Percentiles rank a stretch among this genome's conserved stretches.
Conservation (phyloP, 1,284 basidiomycete genomes). For the Ustilago trichophora region DNA sequence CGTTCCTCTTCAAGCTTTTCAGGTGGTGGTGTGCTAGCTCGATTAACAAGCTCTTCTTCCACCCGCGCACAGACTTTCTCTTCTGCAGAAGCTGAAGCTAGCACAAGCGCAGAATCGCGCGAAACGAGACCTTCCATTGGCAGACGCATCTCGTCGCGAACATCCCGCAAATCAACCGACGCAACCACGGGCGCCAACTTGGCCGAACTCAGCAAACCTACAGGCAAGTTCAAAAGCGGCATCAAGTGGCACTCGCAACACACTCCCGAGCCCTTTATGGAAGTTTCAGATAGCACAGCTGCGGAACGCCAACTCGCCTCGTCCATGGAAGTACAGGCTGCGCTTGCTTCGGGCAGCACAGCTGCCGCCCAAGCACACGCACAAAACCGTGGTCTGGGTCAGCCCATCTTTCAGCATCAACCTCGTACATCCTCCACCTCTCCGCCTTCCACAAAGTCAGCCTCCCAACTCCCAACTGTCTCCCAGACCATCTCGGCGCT, state of each 20-base stretch:
- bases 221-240: constrained; percentile 53
- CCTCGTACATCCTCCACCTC: neutral
- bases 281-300: constrained; percentile 20
- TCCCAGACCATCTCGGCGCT: constrained; percentile 36
- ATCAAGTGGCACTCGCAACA: constrained; percentile 42
- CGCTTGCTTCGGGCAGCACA: constrained; percentile 42
- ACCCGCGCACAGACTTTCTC: constrained; percentile 1
- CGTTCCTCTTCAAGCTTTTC: constrained; percentile 19
- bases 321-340: constrained; percentile 5
- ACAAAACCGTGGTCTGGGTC: constrained; percentile 21
- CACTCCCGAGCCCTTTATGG: constrained; percentile 49
- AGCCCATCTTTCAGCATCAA: constrained; percentile 29
- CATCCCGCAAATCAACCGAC: constrained; percentile 21
- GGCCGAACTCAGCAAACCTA: constrained; percentile 43
- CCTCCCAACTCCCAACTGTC: constrained; percentile 14
- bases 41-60: constrained; percentile 19
- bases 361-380: constrained; percentile 49
- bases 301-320: constrained; percentile 13
- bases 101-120: neutral
- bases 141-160: constrained; percentile 22
- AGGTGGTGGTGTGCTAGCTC: constrained; percentile 15
- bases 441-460: neutral
- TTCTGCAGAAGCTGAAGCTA: neutral
- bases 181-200: constrained; percentile 21
- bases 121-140: constrained; percentile 25